Evolutionary conservation across 2,329 filamentous ascomycete genomes (phyloP), one percentile per base, ranked within the genome.

Genomic region (Trichophaea hybrida): DNA sequence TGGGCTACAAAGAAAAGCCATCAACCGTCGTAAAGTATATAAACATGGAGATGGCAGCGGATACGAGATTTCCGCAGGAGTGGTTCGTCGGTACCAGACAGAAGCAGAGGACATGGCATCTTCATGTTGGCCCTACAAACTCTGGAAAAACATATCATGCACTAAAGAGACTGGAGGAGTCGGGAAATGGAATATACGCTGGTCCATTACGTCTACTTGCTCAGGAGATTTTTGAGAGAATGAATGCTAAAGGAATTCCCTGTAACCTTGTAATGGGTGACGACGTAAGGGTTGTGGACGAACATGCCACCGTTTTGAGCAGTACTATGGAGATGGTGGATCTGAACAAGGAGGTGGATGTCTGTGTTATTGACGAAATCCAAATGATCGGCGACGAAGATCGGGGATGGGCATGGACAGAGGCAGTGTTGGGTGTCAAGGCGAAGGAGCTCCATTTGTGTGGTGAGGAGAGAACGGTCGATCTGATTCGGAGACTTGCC

Each of bases 131-230:
- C 0, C 93, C 93, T 1, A 98, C 93, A 1, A 98, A 98, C 72
- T 97, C 93, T 0, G 93, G 93, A 59, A 98, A 98, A 76, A 98
- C 94, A 0, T 98, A 97, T 70, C 85, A 89, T 70, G 94, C 93
- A 0, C 74, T 98, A 64, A 84, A 94, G 73, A 82, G 85, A 10
- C 77, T 98, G 8, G 88, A 96, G 70, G 76, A 80, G 54, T 84
- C 85, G 1, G 78, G 83, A 34, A 78, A 77, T 6, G 93, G 93
- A 43, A 83, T 95, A 54, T 98, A 97, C 70, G 88, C 91, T 2
- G 93, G 94, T 0, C 93, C 93, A 0, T 75, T 98, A 49, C 81
- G 93, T 53, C 75, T 98, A 51, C 77, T 98, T 33, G 93, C 93
- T 0, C 90, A 95, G 69, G 93, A 98, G 72, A 85, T 97, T n/a